Evolutionary conservation across 768 basidiomycete species (phyloP).

Genomic region (Pleurotus salmoneostramineus): DNA sequence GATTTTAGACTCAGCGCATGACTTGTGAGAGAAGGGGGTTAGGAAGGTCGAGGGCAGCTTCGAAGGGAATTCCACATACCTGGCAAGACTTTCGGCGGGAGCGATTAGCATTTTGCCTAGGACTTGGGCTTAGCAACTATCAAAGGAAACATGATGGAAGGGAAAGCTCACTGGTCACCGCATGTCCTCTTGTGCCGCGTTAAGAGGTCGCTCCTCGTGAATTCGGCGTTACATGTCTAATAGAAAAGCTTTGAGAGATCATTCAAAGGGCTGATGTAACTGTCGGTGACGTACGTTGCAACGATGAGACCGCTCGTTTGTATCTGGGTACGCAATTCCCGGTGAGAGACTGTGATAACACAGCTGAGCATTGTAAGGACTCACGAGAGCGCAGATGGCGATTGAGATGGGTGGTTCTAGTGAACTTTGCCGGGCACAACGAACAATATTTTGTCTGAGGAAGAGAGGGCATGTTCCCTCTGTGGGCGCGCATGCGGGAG

Average conservation of each 20-base stretch:
- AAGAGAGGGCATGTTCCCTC: conserved; percentile 66
- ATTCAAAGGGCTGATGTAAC: not conserved
- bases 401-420: conserved; percentile 70
- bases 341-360: not conserved
- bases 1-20: conserved; percentile 73
- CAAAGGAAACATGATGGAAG: conserved; percentile 9
- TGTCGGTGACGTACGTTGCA: conserved; percentile 46
- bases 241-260: conserved; percentile 12
- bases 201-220: conserved; percentile 70
- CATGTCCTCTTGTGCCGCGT: conserved; percentile 72
- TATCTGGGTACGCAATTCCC: conserved; percentile 37
- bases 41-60: not conserved
- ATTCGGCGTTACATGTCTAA: conserved; percentile 64
- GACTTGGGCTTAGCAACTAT: conserved; percentile 8
- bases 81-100: conserved; percentile 68
- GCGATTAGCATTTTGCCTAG: conserved; percentile 41
- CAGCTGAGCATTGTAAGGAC: conserved; percentile 18
- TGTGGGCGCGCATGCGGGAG: conserved; percentile 44
- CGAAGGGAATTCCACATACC: conserved; percentile 18
- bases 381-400: conserved; percentile 69
- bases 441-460: conserved; percentile 70
- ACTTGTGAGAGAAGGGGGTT: conserved; percentile 22
- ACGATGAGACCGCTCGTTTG: conserved; percentile 60
- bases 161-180: conserved; percentile 56
- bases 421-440: conserved; percentile 70